A percentile compares a stretch with the other conserved stretches of the same genome.
These are phyloP conservation scores for Secale cereale DNA, from an alignment of 176 grass and related monocot species.

Conservation along the genomic window DNA sequence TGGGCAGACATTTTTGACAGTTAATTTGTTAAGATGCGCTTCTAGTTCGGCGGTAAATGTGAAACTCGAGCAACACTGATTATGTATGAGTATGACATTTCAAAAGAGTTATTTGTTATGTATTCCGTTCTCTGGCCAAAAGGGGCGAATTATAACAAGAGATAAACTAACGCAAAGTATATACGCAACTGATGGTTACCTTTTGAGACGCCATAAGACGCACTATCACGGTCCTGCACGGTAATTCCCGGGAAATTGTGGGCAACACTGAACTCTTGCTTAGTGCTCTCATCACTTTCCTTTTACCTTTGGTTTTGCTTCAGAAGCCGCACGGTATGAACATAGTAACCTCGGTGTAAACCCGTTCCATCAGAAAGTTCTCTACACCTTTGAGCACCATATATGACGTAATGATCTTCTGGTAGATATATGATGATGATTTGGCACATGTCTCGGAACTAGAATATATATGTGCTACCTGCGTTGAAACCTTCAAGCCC, in stretches of 20 bases:
- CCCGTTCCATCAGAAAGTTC: not conserved
- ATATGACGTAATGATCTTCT: not conserved
- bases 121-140: too few relatives aligned
- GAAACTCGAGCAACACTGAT: not conserved
- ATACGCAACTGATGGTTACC: not conserved
- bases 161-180: not conserved
- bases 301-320: not conserved
- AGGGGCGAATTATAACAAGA: too few relatives aligned
- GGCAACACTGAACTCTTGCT: not conserved
- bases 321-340: not conserved
- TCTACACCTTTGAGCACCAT: not conserved
- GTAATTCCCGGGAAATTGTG: not conserved
- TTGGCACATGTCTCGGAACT: not conserved
- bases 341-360: not conserved
- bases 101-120: too few relatives aligned
- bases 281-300: constrained; percentile 6
- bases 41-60: not conserved
- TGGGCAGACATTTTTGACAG: not conserved
- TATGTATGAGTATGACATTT: not conserved
- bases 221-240: not conserved
- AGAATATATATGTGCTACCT: not conserved
- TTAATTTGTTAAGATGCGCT: not conserved
- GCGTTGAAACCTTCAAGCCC: not conserved
- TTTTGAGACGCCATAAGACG: not conserved
- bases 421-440: not conserved